Conservation (phyloP, 306 rosid genomes). For the Pueraria montana region DNA sequence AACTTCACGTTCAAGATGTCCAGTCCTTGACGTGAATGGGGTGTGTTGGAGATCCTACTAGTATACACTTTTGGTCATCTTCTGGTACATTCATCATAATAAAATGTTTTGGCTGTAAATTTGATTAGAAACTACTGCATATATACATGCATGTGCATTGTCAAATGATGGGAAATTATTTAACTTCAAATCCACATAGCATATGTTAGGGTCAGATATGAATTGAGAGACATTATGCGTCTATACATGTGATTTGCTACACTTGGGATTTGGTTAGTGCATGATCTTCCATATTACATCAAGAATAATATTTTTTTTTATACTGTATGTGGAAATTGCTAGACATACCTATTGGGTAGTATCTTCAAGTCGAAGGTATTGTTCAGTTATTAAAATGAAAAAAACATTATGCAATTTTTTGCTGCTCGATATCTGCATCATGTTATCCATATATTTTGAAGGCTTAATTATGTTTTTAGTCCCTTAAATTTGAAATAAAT, state of each 20-base stretch:
- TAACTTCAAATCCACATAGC: neutral
- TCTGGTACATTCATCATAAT: too few relatives aligned
- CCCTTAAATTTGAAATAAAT: too few relatives aligned
- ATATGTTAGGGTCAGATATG: constrained; percentile 16
- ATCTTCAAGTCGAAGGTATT: neutral
- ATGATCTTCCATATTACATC: neutral
- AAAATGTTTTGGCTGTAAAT: constrained; percentile 1
- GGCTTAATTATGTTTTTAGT: too few relatives aligned
- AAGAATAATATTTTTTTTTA: neutral
- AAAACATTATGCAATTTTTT: neutral
- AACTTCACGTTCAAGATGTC: too few relatives aligned
- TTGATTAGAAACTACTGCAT: constrained; percentile 5
- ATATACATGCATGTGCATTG: constrained; percentile 2
- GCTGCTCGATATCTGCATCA: neutral
- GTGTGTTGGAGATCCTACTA: too few relatives aligned
- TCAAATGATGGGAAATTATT: neutral
- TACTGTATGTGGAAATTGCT: neutral
- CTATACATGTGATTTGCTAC: neutral
- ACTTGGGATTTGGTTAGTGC: neutral
- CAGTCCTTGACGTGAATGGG: too few relatives aligned
- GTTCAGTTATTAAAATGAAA: neutral
- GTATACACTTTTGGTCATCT: too few relatives aligned
- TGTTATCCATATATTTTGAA: neutral
- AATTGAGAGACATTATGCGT: neutral
- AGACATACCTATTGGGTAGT: neutral